Conservation (phyloP, 805 yeast genomes). For the Kodamaea kaohsiungensis region DNA sequence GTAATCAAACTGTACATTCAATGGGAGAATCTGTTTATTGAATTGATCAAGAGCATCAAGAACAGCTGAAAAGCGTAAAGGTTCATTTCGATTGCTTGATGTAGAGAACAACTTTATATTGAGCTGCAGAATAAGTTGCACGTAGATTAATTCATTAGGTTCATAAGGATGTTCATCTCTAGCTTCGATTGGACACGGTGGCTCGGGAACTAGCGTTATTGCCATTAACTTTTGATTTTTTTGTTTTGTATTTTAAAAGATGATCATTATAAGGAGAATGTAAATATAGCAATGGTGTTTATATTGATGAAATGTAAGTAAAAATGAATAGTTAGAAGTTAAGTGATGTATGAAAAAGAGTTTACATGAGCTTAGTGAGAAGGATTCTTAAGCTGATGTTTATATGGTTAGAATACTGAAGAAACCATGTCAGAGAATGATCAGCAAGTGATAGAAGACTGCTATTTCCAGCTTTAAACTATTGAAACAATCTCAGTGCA, state of each 20-base stretch:
- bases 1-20: slow-evolving; percentile 34
- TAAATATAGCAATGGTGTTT: too few relatives aligned
- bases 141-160: slow-evolving; percentile 1
- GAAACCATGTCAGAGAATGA: too few relatives aligned
- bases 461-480: too few relatives aligned
- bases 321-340: too few relatives aligned
- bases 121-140: slow-evolving; percentile 4
- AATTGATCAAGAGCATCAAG: slow-evolving; percentile 9
- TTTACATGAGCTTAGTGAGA: too few relatives aligned
- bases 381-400: too few relatives aligned
- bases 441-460: too few relatives aligned
- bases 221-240: background rate
- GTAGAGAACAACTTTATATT: slow-evolving; percentile 5
- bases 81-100: background rate
- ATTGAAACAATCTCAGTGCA: too few relatives aligned
- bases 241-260: background rate
- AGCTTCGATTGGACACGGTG: background rate
- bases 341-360: too few relatives aligned
- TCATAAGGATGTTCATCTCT: background rate
- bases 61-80: slow-evolving; percentile 9
- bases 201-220: background rate
- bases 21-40: slow-evolving; percentile 9
- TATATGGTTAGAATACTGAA: too few relatives aligned
- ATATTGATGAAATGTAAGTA: too few relatives aligned
- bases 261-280: too few relatives aligned